Conservation (phyloP, 306 rosid species). For the Rosa multiflora region DNA sequence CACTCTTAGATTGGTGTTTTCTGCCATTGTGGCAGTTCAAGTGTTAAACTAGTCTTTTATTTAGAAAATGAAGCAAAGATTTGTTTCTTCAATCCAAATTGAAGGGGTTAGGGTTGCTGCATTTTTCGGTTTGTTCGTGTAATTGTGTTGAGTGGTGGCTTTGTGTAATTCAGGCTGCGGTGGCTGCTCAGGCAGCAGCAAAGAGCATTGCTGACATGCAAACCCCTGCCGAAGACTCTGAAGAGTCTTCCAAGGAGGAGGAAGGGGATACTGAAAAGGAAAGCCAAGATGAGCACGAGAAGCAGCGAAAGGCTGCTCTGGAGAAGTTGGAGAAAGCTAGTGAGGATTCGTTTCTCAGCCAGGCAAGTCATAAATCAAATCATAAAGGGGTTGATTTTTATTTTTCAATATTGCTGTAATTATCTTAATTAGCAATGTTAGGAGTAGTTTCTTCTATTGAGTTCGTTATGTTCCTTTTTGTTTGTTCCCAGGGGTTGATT, state of each 20-base stretch:
- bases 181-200: slow-evolving; percentile 81
- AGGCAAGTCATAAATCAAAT: slow-evolving; percentile 53
- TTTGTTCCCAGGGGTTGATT: neutral
- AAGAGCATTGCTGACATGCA: slow-evolving; percentile 74
- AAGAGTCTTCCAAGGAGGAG: slow-evolving; percentile 57
- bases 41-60: neutral
- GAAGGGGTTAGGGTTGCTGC: slow-evolving; percentile 8
- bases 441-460: neutral
- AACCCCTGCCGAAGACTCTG: slow-evolving; percentile 45
- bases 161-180: slow-evolving; percentile 75
- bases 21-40: neutral
- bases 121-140: slow-evolving; percentile 4
- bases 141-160: neutral
- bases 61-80: neutral
- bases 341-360: slow-evolving; percentile 77
- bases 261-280: slow-evolving; percentile 43
- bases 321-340: slow-evolving; percentile 92
- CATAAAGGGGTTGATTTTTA: neutral
- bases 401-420: too few species aligned
- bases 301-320: slow-evolving; percentile 62
- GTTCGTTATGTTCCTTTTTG: neutral
- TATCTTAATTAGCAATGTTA: neutral
- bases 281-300: slow-evolving; percentile 46
- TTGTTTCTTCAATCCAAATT: neutral
- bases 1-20: neutral